Base-by-base conservation (phyloP, 495 filamentous ascomycete genomes). In the Cercophora samala region DNA sequence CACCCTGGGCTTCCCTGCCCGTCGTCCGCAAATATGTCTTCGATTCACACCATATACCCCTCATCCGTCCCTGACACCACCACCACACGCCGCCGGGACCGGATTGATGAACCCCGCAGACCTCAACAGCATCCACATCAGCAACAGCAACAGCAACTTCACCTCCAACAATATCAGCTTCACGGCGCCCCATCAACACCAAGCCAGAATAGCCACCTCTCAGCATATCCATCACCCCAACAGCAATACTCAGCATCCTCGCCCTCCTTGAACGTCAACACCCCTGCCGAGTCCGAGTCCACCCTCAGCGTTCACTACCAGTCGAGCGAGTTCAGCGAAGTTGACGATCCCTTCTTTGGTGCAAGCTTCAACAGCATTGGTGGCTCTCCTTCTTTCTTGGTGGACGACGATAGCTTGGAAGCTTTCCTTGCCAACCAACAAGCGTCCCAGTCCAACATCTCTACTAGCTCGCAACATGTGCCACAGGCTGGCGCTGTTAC, bases 291-390 rank as follows among this genome's bases (percentile, higher is more conserved):
- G 26, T 77, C 77, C 19, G 65, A 73, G 58, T 78, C 76, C 9
- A 74, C 76, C 11, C 68, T 78, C 60, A 81, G 78, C 61, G 58
- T 77, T 62, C 64, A 77, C 66, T 82, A 80, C 69, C 77, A 78
- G 64, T 75, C 76, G 6, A 79, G 78, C 68, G 76, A 80, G 32
- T 73, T 77, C 66, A 78, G 74, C 70, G 77, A 79, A 63, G 68
- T 66, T 63, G 80, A 78, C 51, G 82, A 84, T 66, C 75, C 75
- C 9, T 80, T 80, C 67, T 74, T 78, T 52, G 75, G 76, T 46
- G 70, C 78, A 56, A 74, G 79, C 73, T 81, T 80, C 60, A 69
- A 68, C 64, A 65, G 71, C 58, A 8, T 73, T 54, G 72, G 75
- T 5, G 72, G 60, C 61, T 70, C 71, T 6, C 79, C 79, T 17